Percentiles rank a stretch among this genome's conserved stretches.
phyloP scores from a whole-genome alignment of 129 eudicot species.

The Artemisia argyi region DNA sequence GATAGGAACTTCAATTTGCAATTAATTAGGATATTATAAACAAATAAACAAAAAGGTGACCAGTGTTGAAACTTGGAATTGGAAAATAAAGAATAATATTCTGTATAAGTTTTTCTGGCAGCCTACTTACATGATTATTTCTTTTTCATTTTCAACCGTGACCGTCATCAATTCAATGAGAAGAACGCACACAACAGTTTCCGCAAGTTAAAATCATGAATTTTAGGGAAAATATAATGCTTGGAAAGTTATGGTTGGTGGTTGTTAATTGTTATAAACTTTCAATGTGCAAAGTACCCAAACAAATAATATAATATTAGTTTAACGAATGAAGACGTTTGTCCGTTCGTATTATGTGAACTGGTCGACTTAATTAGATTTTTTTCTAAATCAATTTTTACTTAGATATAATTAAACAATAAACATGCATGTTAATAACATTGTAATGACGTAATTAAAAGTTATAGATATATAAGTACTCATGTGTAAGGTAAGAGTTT shows the following conservation, averaged over 20 bases:
- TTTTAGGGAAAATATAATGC: not conserved
- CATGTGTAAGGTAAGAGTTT: too few species aligned
- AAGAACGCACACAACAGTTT: not conserved
- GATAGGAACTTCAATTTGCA: conserved; percentile 28
- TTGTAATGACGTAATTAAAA: too few species aligned
- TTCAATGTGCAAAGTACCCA: not conserved
- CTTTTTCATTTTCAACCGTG: not conserved
- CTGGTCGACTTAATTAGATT: not conserved
- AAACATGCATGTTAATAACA: not conserved
- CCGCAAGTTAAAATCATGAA: not conserved
- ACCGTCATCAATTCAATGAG: not conserved
- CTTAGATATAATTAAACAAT: too few species aligned
- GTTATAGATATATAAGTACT: too few species aligned
- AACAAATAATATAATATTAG: not conserved
- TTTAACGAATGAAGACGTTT: not conserved
- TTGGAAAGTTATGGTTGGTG: not conserved
- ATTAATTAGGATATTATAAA: conserved; percentile 31
- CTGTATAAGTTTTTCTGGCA: not conserved
- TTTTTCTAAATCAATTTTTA: not conserved
- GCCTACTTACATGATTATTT: not conserved
- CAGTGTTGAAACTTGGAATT: conserved; percentile 29
- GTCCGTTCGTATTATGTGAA: not conserved
- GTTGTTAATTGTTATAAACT: conserved; percentile 1
- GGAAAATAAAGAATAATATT: not conserved
- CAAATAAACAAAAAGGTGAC: conserved; percentile 27